Base-by-base conservation (phyloP, 2,329 filamentous ascomycete species). In the Penicillium brasilianum region DNA sequence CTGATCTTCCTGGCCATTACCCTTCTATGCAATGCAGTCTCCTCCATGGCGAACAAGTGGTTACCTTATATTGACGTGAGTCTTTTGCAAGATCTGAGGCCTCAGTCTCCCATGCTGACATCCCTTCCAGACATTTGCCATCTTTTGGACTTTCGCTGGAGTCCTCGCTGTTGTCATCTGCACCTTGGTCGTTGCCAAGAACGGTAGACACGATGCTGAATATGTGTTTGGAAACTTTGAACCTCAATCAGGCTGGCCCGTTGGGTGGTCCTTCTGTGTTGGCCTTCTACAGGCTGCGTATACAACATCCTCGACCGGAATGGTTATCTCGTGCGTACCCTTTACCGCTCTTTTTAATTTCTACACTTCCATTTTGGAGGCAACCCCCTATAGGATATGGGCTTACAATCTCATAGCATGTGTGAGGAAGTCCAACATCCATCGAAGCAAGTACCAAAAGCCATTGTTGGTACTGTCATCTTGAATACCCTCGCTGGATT, bases 1-100 rank as follows among this genome's bases (percentile, higher is more conserved):
- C 79, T 91, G 5, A 85, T 84, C 77, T 91, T 90, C 74, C 90
- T 88, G 83, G 88, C 83, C 1, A 85, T 90, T 36, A 90, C 89
- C 83, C 63, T 88, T 8, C 70, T 90, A 16, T 79, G 60, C 73
- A 85, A 85, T 68, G 70, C 79, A 30, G 78, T 85, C 43, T 84
- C 82, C 44, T 75, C 83, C 9, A 76, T 84, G 48, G 82, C 79
- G 43, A 86, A 86, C 72, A 80, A 77, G 59, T 85, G 81, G 79
- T 72, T 86, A 37, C 82, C 83, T 4, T 75, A 83, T 69, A 77
- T 92, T 59, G 90, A 93, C 79, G 89, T 91, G 82, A 80, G 88
- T 79, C n/a, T n/a, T n/a, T 32, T 10, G 11, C 44, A 20, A 2
- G 8, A 6, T 7, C 13, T 14, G 37, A 36, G 9, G 11, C n/a